Conservation (phyloP, 2,329 filamentous ascomycete genomes). For the Calonectria pseudoturangicola region DNA sequence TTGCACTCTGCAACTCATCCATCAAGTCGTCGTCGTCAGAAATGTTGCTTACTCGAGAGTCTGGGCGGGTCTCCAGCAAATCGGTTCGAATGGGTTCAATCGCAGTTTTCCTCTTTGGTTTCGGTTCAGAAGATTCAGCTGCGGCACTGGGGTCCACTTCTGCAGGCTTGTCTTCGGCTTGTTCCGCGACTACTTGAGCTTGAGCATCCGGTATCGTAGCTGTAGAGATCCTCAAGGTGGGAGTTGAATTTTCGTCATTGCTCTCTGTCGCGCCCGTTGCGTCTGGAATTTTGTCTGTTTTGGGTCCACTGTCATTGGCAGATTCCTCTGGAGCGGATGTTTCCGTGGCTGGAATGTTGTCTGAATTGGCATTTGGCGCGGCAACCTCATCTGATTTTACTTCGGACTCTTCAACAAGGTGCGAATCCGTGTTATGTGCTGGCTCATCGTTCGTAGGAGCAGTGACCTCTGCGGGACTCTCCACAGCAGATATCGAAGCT, state of each 20-base stretch:
- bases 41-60: slow-evolving; percentile 66
- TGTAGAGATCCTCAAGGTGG: slow-evolving; percentile 50
- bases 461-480: slow-evolving; percentile 23
- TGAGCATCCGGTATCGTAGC: slow-evolving; percentile 51
- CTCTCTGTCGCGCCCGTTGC: slow-evolving; percentile 40
- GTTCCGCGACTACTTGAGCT: slow-evolving; percentile 40
- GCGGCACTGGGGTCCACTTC: slow-evolving; percentile 25
- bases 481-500: background rate
- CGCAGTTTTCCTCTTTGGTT: slow-evolving; percentile 57
- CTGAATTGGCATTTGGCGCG: slow-evolving; percentile 47
- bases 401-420: slow-evolving; percentile 21
- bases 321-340: slow-evolving; percentile 34
- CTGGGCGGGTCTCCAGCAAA: slow-evolving; percentile 48
- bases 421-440: slow-evolving; percentile 24
- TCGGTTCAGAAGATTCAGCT: slow-evolving; percentile 38
- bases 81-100: slow-evolving; percentile 76
- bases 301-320: slow-evolving; percentile 40
- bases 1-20: slow-evolving; percentile 89
- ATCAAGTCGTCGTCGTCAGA: slow-evolving; percentile 87
- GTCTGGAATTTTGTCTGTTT: slow-evolving; percentile 46
- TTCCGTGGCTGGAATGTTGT: slow-evolving; percentile 46
- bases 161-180: slow-evolving; percentile 31
- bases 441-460: slow-evolving; percentile 11
- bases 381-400: slow-evolving; percentile 34
- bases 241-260: slow-evolving; percentile 39